A percentile compares a stretch with the other conserved stretches of the same genome.
phyloP scores from a whole-genome alignment of 2,329 filamentous ascomycete genomes.

The Aureobasidium sp. region DNA sequence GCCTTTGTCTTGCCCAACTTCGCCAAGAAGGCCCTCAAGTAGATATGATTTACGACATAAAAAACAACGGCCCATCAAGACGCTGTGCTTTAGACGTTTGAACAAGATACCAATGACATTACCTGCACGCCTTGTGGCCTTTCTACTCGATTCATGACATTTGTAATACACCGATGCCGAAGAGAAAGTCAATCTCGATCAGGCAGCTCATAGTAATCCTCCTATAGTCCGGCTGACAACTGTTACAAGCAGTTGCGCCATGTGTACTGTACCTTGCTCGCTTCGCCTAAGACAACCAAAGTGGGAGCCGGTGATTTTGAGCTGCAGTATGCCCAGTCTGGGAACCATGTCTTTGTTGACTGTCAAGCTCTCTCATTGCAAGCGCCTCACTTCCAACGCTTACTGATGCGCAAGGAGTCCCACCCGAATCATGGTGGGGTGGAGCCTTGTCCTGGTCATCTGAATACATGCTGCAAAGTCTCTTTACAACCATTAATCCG shows the following conservation, averaged over 20 bases:
- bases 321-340: neutral
- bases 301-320: neutral
- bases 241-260: neutral
- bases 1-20: conserved; percentile 91
- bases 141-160: neutral
- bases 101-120: conserved; percentile 14
- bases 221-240: neutral
- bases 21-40: conserved; percentile 64
- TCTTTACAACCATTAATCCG: neutral
- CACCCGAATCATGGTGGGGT: conserved; percentile 3
- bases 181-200: neutral
- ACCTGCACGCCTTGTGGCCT: conserved; percentile 8
- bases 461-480: conserved; percentile 4
- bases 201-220: neutral
- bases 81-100: conserved; percentile 11
- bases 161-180: neutral
- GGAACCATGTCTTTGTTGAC: neutral
- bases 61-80: neutral
- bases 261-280: neutral
- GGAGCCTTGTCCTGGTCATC: neutral
- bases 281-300: neutral
- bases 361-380: neutral
- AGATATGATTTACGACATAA: conserved; percentile 15
- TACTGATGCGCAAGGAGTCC: neutral
- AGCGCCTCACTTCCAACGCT: neutral